Conservation (phyloP, 306 rosid genomes). For the Castanospermum australe region DNA sequence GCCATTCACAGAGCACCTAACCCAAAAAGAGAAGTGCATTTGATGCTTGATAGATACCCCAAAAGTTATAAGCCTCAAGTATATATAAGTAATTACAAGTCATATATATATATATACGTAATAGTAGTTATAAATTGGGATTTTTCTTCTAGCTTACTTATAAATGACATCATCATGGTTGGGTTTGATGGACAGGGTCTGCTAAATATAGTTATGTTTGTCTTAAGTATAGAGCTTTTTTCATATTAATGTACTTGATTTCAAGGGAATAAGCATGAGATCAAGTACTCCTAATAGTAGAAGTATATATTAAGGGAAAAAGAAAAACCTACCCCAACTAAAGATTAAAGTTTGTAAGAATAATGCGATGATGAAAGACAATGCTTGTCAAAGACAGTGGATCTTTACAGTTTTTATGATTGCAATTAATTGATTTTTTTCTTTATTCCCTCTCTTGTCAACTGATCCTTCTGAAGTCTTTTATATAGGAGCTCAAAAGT, state of each 20-base stretch:
- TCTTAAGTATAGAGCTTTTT: neutral
- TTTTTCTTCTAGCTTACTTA: neutral
- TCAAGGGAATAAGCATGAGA: neutral
- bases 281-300: conserved; percentile 1
- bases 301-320: conserved; percentile 17
- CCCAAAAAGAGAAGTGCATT: conserved; percentile 16
- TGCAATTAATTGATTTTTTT: neutral
- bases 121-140: too few species aligned
- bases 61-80: conserved; percentile 17
- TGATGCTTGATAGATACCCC: conserved; percentile 30
- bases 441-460: conserved; percentile 38
- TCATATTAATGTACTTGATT: conserved; percentile 5
- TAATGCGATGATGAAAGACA: conserved; percentile 27
- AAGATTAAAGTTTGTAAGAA: conserved; percentile 18
- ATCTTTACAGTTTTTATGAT: conserved; percentile 27
- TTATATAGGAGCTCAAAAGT: conserved; percentile 44
- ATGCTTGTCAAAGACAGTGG: conserved; percentile 38
- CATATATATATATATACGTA: neutral
- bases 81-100: neutral
- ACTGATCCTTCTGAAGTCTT: conserved; percentile 33
- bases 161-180: conserved; percentile 10
- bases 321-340: conserved; percentile 18
- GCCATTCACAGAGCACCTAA: conserved; percentile 13
- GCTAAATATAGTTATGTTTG: conserved; percentile 16
- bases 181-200: conserved; percentile 5